Conservation (phyloP, 2,329 filamentous ascomycete genomes). For the Passalora sequoiae region DNA sequence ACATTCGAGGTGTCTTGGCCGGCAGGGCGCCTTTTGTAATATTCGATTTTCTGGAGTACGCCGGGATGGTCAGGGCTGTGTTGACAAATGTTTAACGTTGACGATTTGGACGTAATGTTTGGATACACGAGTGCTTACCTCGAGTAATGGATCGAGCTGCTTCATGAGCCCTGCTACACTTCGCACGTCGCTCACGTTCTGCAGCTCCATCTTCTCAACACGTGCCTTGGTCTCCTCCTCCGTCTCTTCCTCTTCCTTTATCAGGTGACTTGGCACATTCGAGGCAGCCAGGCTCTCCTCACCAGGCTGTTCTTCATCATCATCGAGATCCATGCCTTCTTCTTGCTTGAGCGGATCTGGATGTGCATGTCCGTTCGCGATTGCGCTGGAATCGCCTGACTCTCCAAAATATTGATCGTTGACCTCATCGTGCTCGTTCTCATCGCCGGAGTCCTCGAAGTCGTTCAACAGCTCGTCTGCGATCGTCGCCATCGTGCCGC, state of each 20-base stretch:
- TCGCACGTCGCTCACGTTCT: slow-evolving; percentile 68
- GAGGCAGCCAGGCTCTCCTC: slow-evolving; percentile 45
- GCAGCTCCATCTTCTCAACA: slow-evolving; percentile 76
- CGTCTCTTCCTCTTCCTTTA: slow-evolving; percentile 52
- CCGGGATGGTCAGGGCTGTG: slow-evolving; percentile 63
- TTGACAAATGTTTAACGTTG: slow-evolving; percentile 56
- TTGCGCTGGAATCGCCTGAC: slow-evolving; percentile 39
- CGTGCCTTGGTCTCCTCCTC: slow-evolving; percentile 69
- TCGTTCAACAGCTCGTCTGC: slow-evolving; percentile 90
- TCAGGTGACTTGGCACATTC: slow-evolving; percentile 28
- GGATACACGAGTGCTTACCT: slow-evolving; percentile 57
- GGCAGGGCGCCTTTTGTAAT: slow-evolving; percentile 66
- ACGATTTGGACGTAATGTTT: slow-evolving; percentile 38
- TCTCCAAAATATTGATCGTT: slow-evolving; percentile 34
- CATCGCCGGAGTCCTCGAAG: slow-evolving; percentile 79
- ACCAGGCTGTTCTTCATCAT: slow-evolving; percentile 47
- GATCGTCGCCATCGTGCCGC: slow-evolving; percentile 69
- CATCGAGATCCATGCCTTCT: slow-evolving; percentile 50
- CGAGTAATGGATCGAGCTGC: slow-evolving; percentile 70
- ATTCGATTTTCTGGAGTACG: slow-evolving; percentile 66
- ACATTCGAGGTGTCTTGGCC: slow-evolving; percentile 60
- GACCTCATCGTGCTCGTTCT: slow-evolving; percentile 56
- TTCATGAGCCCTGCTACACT: slow-evolving; percentile 77
- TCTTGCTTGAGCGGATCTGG: slow-evolving; percentile 47
- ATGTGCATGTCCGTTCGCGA: slow-evolving; percentile 8